Evolutionary conservation across 2,329 filamentous ascomycete genomes (phyloP).

Genomic region (Fusarium sp.): DNA sequence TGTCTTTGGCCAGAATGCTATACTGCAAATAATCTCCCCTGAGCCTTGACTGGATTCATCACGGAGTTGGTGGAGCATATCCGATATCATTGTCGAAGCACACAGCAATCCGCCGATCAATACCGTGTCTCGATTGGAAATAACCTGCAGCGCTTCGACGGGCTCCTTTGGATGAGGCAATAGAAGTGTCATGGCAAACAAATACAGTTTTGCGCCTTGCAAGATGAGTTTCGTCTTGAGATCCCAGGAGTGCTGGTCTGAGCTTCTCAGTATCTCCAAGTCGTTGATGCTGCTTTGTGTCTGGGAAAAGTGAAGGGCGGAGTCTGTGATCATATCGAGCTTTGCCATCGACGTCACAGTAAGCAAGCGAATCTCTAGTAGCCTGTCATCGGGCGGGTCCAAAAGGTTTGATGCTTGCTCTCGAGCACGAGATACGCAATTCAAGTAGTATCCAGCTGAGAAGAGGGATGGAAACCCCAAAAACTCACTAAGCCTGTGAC

Average conservation of each 20-base stretch:
- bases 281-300: background rate
- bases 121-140: background rate
- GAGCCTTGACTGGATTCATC: rapidly evolving
- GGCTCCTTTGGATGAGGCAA: background rate
- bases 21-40: rapidly evolving
- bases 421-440: background rate
- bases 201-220: background rate
- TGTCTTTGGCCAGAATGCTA: background rate
- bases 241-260: background rate
- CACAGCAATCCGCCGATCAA: background rate
- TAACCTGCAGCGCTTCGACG: rapidly evolving
- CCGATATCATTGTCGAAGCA: background rate
- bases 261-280: background rate
- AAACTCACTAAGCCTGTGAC: background rate
- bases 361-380: background rate
- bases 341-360: background rate
- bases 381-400: rapidly evolving
- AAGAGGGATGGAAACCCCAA: background rate
- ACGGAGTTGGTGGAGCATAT: rapidly evolving
- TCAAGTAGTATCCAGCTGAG: background rate
- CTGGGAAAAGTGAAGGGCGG: background rate
- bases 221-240: background rate
- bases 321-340: background rate
- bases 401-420: background rate
- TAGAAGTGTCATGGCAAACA: background rate